Percentiles rank a stretch among this genome's conserved stretches.
phyloP scores from a whole-genome alignment of 192 early-diverging fungal species.

The Coemansia sp. region DNA sequence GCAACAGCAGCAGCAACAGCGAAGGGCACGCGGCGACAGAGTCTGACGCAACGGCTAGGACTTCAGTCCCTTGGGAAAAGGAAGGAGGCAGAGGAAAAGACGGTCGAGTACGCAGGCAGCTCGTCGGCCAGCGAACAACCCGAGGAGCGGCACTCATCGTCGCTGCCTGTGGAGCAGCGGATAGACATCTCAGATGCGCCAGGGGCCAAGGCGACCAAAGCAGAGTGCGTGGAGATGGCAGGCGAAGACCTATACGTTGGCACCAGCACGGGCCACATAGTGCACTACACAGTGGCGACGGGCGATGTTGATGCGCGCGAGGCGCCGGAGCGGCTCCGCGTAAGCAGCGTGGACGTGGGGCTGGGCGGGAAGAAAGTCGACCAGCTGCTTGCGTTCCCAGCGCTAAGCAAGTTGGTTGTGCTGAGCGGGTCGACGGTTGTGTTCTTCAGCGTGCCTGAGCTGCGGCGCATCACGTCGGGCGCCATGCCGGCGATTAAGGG shows the following conservation, averaged over 20 bases:
- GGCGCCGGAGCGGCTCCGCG: constrained; percentile 20
- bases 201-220: constrained; percentile 6
- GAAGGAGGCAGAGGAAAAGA: background rate
- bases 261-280: constrained; percentile 34
- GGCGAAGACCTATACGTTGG: constrained; percentile 41
- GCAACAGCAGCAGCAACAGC: background rate
- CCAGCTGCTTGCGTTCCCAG: constrained; percentile 43
- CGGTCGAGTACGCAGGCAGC: background rate
- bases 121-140: background rate
- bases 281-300: constrained; percentile 36
- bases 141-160: background rate
- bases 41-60: constrained; percentile 48
- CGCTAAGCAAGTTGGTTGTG: constrained; percentile 29
- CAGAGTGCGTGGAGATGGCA: constrained; percentile 41
- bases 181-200: background rate
- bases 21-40: constrained; percentile 30
- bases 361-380: constrained; percentile 42
- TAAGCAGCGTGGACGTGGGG: constrained; percentile 23
- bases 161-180: constrained; percentile 2
- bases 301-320: constrained; percentile 11
- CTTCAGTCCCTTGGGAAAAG: constrained; percentile 15
- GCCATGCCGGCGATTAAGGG: constrained; percentile 32
- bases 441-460: constrained; percentile 27
- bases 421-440: constrained; percentile 38
- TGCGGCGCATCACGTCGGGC: constrained; percentile 17